Conservation (phyloP, 768 basidiomycete species). For the Trametes cinnabarina region DNA sequence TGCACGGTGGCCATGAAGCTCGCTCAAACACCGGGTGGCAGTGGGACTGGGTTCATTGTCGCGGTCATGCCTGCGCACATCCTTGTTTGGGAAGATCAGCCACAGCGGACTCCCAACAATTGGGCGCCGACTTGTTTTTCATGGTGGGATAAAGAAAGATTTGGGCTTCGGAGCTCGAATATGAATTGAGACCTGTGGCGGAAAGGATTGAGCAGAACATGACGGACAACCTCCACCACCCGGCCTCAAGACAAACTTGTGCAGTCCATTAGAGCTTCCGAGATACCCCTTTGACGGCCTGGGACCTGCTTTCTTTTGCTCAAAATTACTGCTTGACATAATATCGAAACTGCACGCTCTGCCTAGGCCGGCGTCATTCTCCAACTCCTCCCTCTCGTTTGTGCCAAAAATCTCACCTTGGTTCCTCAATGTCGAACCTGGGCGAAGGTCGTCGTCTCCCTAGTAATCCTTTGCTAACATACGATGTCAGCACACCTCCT, state of each 20-base stretch:
- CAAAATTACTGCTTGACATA: constrained; percentile 16
- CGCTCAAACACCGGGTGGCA: not conserved
- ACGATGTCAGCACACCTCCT: constrained; percentile 38
- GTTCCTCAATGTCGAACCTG: constrained; percentile 14
- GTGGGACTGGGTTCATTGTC: not conserved
- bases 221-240: constrained; percentile 15
- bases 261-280: constrained; percentile 14
- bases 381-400: constrained; percentile 3
- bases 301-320: not conserved
- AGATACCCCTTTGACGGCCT: constrained; percentile 10
- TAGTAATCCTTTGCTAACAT: constrained; percentile 27
- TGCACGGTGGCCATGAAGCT: constrained; percentile 22
- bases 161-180: constrained; percentile 3
- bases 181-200: constrained; percentile 10
- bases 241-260: constrained; percentile 7
- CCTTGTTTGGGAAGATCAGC: constrained; percentile 6
- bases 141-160: not conserved
- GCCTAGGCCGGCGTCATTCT: not conserved
- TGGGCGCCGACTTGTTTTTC: not conserved
- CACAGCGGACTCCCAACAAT: not conserved
- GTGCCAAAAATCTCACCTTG: constrained; percentile 13
- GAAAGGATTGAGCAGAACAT: constrained; percentile 8
- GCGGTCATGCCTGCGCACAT: not conserved
- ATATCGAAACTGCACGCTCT: constrained; percentile 2
- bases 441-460: constrained; percentile 11